A percentile compares a stretch with the other conserved stretches of the same genome.
Conservation (phyloP, 306 rosid species). For the Rosa persica region DNA sequence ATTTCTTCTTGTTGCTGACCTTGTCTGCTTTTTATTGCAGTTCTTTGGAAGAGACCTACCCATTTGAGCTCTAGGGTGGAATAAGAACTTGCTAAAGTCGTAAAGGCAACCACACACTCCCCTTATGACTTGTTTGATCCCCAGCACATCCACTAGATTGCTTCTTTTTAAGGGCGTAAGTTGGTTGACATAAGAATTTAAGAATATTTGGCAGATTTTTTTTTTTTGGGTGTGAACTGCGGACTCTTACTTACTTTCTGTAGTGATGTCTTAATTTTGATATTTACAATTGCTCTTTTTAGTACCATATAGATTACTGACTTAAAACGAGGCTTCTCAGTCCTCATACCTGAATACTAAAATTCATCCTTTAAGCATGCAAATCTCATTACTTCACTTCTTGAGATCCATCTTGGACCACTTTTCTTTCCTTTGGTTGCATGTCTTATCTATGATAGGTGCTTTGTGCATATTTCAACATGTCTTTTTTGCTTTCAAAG, state of each 20-base stretch:
- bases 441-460: background rate
- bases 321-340: too few relatives aligned
- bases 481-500: background rate
- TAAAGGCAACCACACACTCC: background rate
- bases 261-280: background rate
- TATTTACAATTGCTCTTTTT: background rate
- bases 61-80: too few relatives aligned
- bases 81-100: background rate
- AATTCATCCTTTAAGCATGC: background rate
- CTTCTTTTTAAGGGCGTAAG: background rate
- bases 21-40: background rate
- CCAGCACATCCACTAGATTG: background rate
- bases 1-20: background rate
- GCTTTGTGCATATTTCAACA: background rate
- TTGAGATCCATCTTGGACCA: background rate
- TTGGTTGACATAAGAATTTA: background rate
- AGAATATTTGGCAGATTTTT: background rate
- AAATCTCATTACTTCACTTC: background rate
- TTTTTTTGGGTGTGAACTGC: background rate
- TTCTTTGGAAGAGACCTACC: too few relatives aligned
- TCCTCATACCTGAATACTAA: background rate
- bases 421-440: background rate
- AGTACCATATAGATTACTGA: too few relatives aligned
- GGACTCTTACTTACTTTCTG: background rate
- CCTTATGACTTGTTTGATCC: background rate